Evolutionary conservation across 1,139 yeast genomes (phyloP), one percentile per base, ranked within the genome.

Genomic region (Magnusiomyces suaveolens): DNA sequence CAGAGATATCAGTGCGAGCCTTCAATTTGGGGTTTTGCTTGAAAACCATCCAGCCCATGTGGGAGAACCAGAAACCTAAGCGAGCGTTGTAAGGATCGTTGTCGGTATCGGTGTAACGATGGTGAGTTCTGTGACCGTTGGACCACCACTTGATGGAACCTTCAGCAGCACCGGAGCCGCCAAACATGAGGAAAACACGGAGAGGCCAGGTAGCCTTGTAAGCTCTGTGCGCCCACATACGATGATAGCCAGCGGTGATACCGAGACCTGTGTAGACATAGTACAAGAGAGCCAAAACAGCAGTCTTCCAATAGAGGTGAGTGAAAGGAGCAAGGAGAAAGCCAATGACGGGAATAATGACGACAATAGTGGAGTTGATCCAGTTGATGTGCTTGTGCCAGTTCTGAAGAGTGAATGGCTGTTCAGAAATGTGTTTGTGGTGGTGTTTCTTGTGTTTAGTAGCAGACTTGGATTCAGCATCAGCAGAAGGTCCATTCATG

Each of bases 71-170:
- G 74, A 92, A 86, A 26, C 98, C 98, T 65, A 81, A 80, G 75
- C 96, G 83, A 51, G 97, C 98, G 67, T 89, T 96, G 72, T 92
- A 94, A 54, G 98, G 98, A 72, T 92, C 98, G 78, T 96, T 85
- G 60, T 82, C 78, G 50, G 98, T 92, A 74, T 92, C 98, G 18
- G 97, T 92, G 76, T 85, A 92, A 73, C 98, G 81, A 76, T 92
- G 98, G 75, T 92, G 98, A 60, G 94, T 81, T 77, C 98, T 83
- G 76, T 92, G 98, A 55, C 94, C 85, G 70, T 92, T 96, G 54
- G 94, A 83, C 98, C 98, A 92, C 98, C 98, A 94, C 74, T 92
- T 89, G 71, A 90, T 84, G 52, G 97, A 89, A 62, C 98, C 98
- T 74, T 92, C 95, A 57, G 88, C 89, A 56, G 97, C 87, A 55